Evolutionary conservation across 31 red algal species (phyloP).

Genomic region (Asparagopsis taxiformis): DNA sequence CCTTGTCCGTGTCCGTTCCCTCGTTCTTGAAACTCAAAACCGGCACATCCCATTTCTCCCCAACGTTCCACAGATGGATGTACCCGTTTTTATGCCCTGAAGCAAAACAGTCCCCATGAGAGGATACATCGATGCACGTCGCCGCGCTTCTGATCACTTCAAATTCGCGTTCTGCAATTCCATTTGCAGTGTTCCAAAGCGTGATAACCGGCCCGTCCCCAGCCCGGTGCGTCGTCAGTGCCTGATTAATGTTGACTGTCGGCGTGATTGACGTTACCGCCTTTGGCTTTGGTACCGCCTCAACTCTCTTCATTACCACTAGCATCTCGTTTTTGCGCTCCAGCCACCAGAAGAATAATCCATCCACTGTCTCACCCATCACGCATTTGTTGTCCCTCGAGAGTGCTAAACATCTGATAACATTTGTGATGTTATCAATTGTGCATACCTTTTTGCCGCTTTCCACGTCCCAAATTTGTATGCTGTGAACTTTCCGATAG

Average conservation of each 20-base stretch:
- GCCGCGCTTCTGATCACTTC: constrained; percentile 23
- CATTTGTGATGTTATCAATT: constrained; percentile 1
- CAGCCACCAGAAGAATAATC: constrained; percentile 39
- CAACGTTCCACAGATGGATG: constrained; percentile 44
- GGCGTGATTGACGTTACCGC: constrained; percentile 37
- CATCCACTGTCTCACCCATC: constrained; percentile 35
- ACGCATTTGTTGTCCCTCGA: constrained; percentile 39
- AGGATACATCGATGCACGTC: constrained; percentile 41
- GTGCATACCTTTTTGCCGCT: constrained; percentile 21
- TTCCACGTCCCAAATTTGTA: constrained; percentile 27
- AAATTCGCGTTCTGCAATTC: constrained; percentile 2
- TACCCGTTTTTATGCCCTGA: constrained; percentile 58
- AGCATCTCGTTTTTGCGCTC: constrained; percentile 9
- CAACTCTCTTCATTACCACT: not conserved
- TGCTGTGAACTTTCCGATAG: not conserved
- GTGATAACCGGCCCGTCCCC: constrained; percentile 8
- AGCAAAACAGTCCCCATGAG: constrained; percentile 29
- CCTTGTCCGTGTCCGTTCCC: constrained; percentile 1
- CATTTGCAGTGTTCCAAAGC: constrained; percentile 28
- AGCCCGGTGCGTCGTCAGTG: constrained; percentile 22
- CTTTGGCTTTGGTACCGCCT: constrained; percentile 9
- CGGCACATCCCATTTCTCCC: constrained; percentile 11
- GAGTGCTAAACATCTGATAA: constrained; percentile 19
- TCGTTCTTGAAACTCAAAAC: constrained; percentile 50
- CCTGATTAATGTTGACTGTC: constrained; percentile 1